These are phyloP conservation scores for Ampelomyces quisqualis DNA, from an alignment of 2,329 filamentous ascomycete genomes.

Conservation along the genomic window DNA sequence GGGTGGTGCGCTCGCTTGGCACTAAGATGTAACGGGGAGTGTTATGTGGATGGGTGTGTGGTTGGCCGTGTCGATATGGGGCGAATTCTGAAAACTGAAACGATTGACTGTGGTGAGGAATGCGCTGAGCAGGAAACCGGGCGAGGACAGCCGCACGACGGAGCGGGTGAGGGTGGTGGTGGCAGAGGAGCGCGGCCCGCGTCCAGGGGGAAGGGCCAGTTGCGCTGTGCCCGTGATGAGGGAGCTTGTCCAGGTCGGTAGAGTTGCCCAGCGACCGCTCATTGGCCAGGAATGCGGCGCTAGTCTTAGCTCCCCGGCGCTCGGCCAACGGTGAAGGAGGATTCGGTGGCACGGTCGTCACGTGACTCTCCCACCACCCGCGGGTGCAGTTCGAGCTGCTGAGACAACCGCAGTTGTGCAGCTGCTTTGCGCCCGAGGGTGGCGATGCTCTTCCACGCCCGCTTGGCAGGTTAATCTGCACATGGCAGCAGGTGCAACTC, in stretches of 20 bases:
- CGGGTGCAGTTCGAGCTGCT: conserved; percentile 4
- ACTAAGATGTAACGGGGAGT: conserved; percentile 10
- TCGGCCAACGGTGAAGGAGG: conserved; percentile 4
- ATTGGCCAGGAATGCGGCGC: conserved; percentile 13
- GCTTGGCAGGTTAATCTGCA: neutral
- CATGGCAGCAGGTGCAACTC: neutral
- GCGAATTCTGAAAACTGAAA: conserved; percentile 38
- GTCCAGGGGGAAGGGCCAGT: conserved; percentile 15
- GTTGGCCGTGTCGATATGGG: conserved; percentile 12
- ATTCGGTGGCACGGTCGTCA: conserved; percentile 14
- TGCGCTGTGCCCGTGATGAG: conserved; percentile 10
- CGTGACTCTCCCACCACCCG: conserved; percentile 5
- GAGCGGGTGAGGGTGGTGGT: conserved; percentile 20
- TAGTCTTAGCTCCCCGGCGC: conserved; percentile 8
- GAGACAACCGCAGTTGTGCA: conserved; percentile 4
- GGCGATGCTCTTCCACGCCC: neutral
- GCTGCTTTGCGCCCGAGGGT: neutral
- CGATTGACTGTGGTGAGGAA: conserved; percentile 45
- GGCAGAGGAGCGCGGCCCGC: conserved; percentile 13
- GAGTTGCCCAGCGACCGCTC: conserved; percentile 9
- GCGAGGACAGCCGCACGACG: conserved; percentile 19
- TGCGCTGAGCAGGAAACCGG: conserved; percentile 13
- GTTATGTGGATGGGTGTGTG: conserved; percentile 18
- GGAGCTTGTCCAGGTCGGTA: conserved; percentile 1
- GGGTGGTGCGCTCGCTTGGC: conserved; percentile 22